Evolutionary conservation across 139 green algal genomes (phyloP).

Genomic region (Picochlorum sp.): DNA sequence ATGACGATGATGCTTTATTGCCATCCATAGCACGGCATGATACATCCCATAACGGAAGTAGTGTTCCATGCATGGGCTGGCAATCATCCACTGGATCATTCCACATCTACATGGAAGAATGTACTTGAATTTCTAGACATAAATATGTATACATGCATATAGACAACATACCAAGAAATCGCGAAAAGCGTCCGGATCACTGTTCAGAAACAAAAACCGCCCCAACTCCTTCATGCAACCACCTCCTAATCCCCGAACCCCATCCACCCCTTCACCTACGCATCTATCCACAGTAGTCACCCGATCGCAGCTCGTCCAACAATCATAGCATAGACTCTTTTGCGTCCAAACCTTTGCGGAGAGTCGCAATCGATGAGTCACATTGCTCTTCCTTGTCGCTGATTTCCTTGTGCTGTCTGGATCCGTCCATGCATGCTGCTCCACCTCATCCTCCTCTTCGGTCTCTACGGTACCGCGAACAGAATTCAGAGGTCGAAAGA

Average conservation of each 20-base stretch:
- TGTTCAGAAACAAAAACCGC: constrained; percentile 87
- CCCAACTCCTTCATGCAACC: constrained; percentile 52
- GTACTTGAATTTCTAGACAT: neutral
- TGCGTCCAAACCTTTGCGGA: no score
- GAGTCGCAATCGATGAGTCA: no score
- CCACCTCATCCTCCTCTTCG: no score
- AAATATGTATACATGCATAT: neutral
- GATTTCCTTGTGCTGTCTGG: no score
- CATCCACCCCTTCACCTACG: no score
- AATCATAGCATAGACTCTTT: no score
- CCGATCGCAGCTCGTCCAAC: neutral
- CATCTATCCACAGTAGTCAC: neutral
- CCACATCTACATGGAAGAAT: constrained; percentile 64
- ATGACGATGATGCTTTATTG: no score
- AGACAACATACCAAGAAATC: constrained; percentile 69
- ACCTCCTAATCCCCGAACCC: no score
- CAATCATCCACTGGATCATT: constrained; percentile 73
- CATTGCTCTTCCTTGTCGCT: no score
- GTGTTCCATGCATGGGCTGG: constrained; percentile 58
- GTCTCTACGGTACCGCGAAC: no score
- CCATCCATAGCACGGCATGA: constrained; percentile 26
- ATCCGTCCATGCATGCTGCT: no score
- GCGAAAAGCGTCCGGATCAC: constrained; percentile 68
- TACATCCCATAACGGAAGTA: constrained; percentile 82
- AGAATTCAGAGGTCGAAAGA: no score